phyloP scores from a whole-genome alignment of 305 asterid genomes.

The Fraxinus xanthoxyloides region DNA sequence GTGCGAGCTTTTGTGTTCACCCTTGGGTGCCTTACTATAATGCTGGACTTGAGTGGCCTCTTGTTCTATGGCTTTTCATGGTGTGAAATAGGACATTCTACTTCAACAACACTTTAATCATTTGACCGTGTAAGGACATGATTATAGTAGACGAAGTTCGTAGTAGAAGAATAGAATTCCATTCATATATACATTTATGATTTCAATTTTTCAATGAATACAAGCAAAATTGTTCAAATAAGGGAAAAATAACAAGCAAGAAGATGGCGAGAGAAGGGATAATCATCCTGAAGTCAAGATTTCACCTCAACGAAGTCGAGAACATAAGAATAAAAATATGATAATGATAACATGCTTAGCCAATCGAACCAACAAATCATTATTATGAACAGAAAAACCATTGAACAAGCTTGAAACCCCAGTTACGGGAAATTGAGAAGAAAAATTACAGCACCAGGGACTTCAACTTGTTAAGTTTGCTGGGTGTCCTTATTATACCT shows the following conservation, averaged over 20 bases:
- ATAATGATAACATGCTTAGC: neutral
- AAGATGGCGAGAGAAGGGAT: neutral
- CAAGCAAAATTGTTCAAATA: neutral
- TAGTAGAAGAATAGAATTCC: neutral
- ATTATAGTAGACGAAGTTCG: neutral
- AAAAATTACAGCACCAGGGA: conserved; percentile 9
- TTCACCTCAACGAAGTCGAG: neutral
- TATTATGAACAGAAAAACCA: neutral
- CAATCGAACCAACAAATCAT: neutral
- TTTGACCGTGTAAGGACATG: neutral
- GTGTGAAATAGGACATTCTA: neutral
- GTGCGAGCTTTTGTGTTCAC: neutral
- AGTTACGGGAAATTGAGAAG: neutral
- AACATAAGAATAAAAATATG: neutral
- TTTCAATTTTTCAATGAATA: neutral
- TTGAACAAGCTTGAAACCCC: neutral
- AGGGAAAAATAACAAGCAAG: neutral
- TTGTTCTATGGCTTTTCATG: neutral
- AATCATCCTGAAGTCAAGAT: neutral
- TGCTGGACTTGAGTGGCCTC: neutral
- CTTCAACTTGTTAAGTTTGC: conserved; percentile 13
- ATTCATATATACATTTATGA: neutral
- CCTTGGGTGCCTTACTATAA: neutral
- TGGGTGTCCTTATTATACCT: conserved; percentile 20
- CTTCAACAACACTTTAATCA: neutral